A percentile compares a stretch with the other conserved stretches of the same genome.
Evolutionary conservation across 2,329 filamentous ascomycete species (phyloP).

Genomic region (Colletotrichum shisoi): DNA sequence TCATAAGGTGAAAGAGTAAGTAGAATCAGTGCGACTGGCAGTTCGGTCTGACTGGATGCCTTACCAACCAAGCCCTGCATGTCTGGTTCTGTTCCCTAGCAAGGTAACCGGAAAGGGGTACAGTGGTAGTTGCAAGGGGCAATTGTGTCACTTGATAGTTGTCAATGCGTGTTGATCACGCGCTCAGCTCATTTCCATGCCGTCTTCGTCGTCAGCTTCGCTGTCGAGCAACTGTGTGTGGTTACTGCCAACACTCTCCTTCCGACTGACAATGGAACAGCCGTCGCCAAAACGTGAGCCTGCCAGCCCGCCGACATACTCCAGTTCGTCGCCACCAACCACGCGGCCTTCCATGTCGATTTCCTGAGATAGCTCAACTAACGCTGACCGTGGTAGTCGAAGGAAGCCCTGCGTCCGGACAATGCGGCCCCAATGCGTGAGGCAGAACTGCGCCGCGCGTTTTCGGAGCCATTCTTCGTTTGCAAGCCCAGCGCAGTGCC

Average conservation of each 20-base stretch:
- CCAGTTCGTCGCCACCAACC: constrained; percentile 83
- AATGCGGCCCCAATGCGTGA: constrained; percentile 93
- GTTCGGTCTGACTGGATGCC: background rate
- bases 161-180: background rate
- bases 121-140: too few species aligned
- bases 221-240: constrained; percentile 66
- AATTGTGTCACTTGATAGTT: background rate
- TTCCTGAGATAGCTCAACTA: constrained; percentile 92
- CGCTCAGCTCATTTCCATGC: constrained; percentile 63
- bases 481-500: constrained; percentile 90
- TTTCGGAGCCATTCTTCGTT: constrained; percentile 93
- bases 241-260: constrained; percentile 68
- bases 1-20: constrained; percentile 1
- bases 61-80: background rate
- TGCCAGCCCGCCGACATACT: constrained; percentile 61
- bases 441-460: constrained; percentile 84
- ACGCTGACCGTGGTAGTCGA: constrained; percentile 75
- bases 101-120: background rate
- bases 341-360: constrained; percentile 93
- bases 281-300: constrained; percentile 57
- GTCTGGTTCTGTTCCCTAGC: background rate
- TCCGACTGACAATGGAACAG: constrained; percentile 54
- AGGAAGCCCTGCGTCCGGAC: constrained; percentile 90
- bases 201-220: constrained; percentile 68
- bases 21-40: background rate